A percentile compares a stretch with the other conserved stretches of the same genome.
Evolutionary conservation across 768 basidiomycete species (phyloP).

Genomic region (Tubosaeta sp.): DNA sequence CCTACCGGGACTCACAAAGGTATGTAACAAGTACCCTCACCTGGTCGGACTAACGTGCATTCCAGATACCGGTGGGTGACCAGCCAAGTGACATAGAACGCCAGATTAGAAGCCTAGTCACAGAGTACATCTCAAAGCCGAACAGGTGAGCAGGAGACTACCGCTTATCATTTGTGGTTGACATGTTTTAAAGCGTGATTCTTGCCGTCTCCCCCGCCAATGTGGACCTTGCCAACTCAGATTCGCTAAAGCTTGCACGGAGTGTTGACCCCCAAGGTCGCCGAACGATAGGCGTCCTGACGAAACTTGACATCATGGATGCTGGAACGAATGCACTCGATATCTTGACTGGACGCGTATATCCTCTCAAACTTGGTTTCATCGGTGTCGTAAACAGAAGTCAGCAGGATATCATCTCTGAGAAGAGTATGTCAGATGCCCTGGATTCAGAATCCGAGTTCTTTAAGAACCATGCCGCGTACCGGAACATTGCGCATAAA

Average conservation of each 20-base stretch:
- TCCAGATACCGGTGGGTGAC: conserved; percentile 89
- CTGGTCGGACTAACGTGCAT: not conserved
- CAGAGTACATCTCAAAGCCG: conserved; percentile 94
- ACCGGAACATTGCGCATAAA: conserved; percentile 93
- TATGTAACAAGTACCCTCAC: conserved; percentile 29
- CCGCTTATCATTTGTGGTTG: not conserved
- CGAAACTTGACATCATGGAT: conserved; percentile 98
- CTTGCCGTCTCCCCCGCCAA: conserved; percentile 97
- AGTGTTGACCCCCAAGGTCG: conserved; percentile 94
- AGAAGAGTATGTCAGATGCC: conserved; percentile 83
- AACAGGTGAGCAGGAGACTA: conserved; percentile 63
- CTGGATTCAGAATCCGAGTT: conserved; percentile 84
- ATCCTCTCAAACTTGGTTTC: conserved; percentile 97
- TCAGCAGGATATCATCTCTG: conserved; percentile 92
- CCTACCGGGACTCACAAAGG: conserved; percentile 95
- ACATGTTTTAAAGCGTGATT: conserved; percentile 63
- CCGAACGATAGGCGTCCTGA: conserved; percentile 93
- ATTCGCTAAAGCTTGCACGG: conserved; percentile 94
- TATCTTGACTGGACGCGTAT: conserved; percentile 92
- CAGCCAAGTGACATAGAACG: conserved; percentile 98
- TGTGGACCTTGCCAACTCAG: conserved; percentile 98
- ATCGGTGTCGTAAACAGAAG: conserved; percentile 97
- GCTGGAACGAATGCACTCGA: conserved; percentile 97
- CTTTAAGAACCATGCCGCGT: conserved; percentile 85
- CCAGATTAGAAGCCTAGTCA: conserved; percentile 91